Conservation (phyloP, 192 early-diverging fungal genomes). For the Diversispora eburnea region DNA sequence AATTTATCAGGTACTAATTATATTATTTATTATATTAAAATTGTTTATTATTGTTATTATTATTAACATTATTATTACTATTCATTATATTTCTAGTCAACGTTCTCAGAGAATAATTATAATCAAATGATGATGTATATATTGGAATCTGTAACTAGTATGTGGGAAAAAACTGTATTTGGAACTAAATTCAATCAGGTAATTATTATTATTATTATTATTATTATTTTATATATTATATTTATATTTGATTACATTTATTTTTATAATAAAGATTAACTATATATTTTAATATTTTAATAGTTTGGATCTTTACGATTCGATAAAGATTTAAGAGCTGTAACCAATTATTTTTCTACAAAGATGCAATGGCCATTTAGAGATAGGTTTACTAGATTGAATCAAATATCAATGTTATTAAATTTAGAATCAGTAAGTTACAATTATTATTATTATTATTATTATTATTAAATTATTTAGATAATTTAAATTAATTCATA, state of each 20-base stretch:
- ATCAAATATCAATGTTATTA: slow-evolving; percentile 79
- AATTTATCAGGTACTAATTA: slow-evolving; percentile 52
- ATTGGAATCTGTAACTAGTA: slow-evolving; percentile 67
- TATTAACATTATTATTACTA: neutral
- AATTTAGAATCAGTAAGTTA: slow-evolving; percentile 65
- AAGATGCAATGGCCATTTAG: slow-evolving; percentile 60
- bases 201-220: slow-evolving; percentile 8
- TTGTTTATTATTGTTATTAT: neutral
- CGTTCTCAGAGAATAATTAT: slow-evolving; percentile 68
- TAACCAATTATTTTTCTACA: slow-evolving; percentile 62
- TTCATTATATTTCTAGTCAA: slow-evolving; percentile 32
- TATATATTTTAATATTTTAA: slow-evolving; percentile 16
- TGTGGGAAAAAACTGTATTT: slow-evolving; percentile 86
- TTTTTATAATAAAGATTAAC: neutral
- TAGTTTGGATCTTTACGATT: slow-evolving; percentile 86
- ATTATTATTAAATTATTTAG: neutral
- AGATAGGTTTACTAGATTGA: slow-evolving; percentile 76
- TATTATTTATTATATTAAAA: neutral
- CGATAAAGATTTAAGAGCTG: slow-evolving; percentile 84
- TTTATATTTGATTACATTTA: neutral
- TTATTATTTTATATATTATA: neutral
- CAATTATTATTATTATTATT: neutral
- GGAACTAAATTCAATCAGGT: slow-evolving; percentile 86
- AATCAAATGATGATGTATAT: slow-evolving; percentile 58
- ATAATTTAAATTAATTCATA: slow-evolving; percentile 1